Conservation (phyloP, 768 basidiomycete genomes). For the Leccinum subtestaceum region DNA sequence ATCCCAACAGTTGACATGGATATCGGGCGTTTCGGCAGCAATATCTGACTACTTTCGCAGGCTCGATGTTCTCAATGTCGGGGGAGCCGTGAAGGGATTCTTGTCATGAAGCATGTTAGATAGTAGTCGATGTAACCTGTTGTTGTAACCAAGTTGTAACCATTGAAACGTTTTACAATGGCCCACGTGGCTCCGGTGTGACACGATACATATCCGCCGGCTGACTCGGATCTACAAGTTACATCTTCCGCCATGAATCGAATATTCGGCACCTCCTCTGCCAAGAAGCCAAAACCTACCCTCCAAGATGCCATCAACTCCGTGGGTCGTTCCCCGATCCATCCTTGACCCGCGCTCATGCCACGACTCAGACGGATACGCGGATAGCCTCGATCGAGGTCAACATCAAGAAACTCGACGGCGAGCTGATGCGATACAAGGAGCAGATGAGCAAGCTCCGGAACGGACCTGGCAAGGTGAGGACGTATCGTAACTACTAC, state of each 20-base stretch:
- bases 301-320: constrained; percentile 93
- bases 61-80: constrained; percentile 85
- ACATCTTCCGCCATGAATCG: constrained; percentile 62
- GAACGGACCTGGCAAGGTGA: constrained; percentile 92
- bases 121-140: no score
- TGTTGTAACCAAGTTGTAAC: no score
- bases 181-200: neutral
- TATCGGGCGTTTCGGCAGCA: neutral
- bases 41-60: constrained; percentile 34
- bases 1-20: neutral
- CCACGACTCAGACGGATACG: constrained; percentile 66
- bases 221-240: neutral
- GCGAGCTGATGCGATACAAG: constrained; percentile 86
- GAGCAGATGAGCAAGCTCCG: constrained; percentile 95
- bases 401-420: constrained; percentile 95
- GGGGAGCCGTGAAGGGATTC: constrained; percentile 89
- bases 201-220: neutral
- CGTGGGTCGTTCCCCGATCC: constrained; percentile 41
- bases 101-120: constrained; percentile 44
- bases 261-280: constrained; percentile 72
- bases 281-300: constrained; percentile 80
- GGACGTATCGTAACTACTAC: constrained; percentile 2
- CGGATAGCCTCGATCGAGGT: constrained; percentile 89
- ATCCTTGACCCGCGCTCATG: neutral
- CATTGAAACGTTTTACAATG: neutral